Conservation (phyloP, 768 basidiomycete species). For the Arthromyces matolae region DNA sequence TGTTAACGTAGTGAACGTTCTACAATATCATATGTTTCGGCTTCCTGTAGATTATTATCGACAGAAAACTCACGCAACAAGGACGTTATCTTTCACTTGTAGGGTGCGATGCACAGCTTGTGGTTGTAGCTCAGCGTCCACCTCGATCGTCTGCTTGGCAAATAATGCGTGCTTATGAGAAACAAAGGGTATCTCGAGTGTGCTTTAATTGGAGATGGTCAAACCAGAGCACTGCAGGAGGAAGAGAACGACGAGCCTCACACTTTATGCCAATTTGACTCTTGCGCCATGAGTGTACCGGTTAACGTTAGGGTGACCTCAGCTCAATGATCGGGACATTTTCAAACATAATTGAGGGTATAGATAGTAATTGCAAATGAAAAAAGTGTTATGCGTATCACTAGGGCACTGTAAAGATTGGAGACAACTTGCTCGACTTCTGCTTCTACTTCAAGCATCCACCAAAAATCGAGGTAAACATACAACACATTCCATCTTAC, state of each 20-base stretch:
- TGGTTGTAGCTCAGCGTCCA: conserved; percentile 81
- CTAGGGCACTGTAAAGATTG: conserved; percentile 11
- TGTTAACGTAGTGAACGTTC: conserved; percentile 74
- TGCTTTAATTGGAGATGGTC: conserved; percentile 29
- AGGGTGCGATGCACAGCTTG: conserved; percentile 75
- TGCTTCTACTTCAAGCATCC: conserved; percentile 19
- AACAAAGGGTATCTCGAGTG: conserved; percentile 75
- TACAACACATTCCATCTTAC: conserved; percentile 6
- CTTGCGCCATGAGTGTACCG: conserved; percentile 10
- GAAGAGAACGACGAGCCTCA: conserved; percentile 25
- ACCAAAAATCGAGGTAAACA: conserved; percentile 17
- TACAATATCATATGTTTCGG: too few relatives aligned
- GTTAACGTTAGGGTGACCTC: neutral
- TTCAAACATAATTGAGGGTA: neutral
- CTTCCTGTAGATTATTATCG: conserved; percentile 3
- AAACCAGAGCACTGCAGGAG: conserved; percentile 6
- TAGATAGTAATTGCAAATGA: too few relatives aligned
- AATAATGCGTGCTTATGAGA: conserved; percentile 72
- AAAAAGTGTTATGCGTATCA: conserved; percentile 14
- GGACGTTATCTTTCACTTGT: conserved; percentile 57
- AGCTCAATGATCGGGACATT: neutral
- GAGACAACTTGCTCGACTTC: conserved; percentile 19
- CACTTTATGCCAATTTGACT: conserved; percentile 51
- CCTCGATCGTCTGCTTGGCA: conserved; percentile 80
- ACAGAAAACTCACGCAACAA: conserved; percentile 69